These are phyloP conservation scores for Lycium barbarum DNA, from an alignment of 257 asterid genomes.

Conservation along the genomic window DNA sequence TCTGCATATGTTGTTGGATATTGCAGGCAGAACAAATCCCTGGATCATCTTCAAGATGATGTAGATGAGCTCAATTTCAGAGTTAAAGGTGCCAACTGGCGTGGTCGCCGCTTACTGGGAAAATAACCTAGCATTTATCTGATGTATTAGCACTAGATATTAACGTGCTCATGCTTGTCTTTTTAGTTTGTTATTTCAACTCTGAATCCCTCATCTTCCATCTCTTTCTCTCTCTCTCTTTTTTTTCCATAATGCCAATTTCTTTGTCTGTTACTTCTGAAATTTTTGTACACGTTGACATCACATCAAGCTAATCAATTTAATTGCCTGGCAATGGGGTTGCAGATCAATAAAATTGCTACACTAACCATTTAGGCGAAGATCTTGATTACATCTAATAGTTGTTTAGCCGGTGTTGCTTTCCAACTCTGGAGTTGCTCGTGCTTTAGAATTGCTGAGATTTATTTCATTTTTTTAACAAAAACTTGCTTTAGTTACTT, in stretches of 20 bases:
- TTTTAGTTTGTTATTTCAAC: not conserved
- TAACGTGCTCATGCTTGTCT: not conserved
- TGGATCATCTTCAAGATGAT: conserved; percentile 64
- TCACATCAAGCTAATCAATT: conserved; percentile 6
- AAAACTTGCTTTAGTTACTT: too few species aligned
- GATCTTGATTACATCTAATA: not conserved
- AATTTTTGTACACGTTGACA: not conserved
- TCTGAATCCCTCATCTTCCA: not conserved
- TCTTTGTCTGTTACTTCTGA: not conserved
- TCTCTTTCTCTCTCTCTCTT: not conserved
- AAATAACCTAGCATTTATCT: conserved; percentile 42
- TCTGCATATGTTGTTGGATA: conserved; percentile 20
- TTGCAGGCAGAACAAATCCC: conserved; percentile 65
- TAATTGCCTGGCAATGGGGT: not conserved
- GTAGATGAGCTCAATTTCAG: conserved; percentile 70
- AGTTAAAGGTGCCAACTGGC: conserved; percentile 63
- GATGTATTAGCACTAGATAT: not conserved
- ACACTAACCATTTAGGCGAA: not conserved
- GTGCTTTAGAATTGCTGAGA: too few species aligned
- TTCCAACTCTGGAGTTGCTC: too few species aligned
- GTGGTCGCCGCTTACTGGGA: conserved; percentile 65
- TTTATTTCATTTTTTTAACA: too few species aligned
- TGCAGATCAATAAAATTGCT: not conserved
- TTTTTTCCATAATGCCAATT: not conserved
- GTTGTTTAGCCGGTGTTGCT: not conserved